phyloP scores from a whole-genome alignment of 257 asterid species.

The Rehmannia glutinosa region DNA sequence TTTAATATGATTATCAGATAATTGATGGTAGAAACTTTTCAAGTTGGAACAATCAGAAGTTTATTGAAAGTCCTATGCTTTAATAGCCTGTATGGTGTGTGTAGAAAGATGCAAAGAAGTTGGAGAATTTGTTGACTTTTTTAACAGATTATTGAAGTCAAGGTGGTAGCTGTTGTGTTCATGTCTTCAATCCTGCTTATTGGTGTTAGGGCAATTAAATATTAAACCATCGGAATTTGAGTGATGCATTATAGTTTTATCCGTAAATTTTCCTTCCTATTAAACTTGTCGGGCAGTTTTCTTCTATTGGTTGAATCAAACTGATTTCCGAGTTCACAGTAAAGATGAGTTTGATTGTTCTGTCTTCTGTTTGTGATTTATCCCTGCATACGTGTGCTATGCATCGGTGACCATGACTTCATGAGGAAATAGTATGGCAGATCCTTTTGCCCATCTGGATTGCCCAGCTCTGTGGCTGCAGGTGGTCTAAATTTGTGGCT shows the following conservation, averaged over 20 bases:
- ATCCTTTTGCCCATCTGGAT: slow-evolving; percentile 26
- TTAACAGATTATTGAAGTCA: not conserved
- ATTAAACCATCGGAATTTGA: too few relatives aligned
- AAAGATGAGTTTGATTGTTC: too few relatives aligned
- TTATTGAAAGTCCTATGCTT: not conserved
- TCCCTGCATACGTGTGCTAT: not conserved
- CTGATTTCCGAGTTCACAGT: too few relatives aligned
- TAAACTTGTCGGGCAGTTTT: too few relatives aligned
- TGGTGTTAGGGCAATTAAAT: not conserved
- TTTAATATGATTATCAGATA: not conserved
- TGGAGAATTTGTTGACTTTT: not conserved
- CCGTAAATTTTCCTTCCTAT: too few relatives aligned
- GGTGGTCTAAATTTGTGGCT: slow-evolving; percentile 23
- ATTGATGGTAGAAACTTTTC: not conserved
- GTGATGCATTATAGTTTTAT: too few relatives aligned
- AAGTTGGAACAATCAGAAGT: not conserved
- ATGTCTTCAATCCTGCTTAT: not conserved
- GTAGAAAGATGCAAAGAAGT: slow-evolving; percentile 15
- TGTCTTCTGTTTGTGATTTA: not conserved
- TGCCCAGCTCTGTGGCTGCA: slow-evolving; percentile 32
- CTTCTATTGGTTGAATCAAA: too few relatives aligned
- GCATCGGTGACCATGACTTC: not conserved
- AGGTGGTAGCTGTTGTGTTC: not conserved
- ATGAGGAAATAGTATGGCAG: slow-evolving; percentile 38
- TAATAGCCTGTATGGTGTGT: slow-evolving; percentile 10